Conservation (phyloP, 805 yeast species). For the Wickerhamomyces mucosus region DNA sequence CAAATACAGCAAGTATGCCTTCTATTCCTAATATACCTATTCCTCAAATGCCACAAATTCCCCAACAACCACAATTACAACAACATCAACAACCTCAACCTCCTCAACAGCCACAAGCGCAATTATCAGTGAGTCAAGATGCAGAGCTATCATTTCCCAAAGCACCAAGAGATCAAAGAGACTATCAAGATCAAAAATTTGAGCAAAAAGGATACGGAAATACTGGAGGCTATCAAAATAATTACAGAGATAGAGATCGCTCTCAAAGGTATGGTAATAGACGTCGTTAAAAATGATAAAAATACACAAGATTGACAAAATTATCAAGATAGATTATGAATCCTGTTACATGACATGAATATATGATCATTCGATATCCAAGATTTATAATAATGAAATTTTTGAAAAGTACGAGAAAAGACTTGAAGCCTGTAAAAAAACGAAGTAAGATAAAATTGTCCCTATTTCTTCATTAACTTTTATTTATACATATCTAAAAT, state of each 20-base stretch:
- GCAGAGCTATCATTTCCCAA: slow-evolving; percentile 1
- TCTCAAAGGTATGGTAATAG: too few relatives aligned
- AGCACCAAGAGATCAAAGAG: slow-evolving; percentile 8
- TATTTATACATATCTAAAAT: too few relatives aligned
- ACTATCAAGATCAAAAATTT: slow-evolving; percentile 11
- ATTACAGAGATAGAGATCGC: slow-evolving; percentile 15
- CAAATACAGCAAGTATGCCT: background rate
- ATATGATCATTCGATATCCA: background rate
- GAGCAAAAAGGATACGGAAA: slow-evolving; percentile 9
- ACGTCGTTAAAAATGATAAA: slow-evolving; percentile 8
- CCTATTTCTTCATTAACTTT: background rate
- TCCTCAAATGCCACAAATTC: slow-evolving; percentile 22
- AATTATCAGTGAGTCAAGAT: background rate
- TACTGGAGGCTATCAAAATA: background rate
- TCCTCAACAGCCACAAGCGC: slow-evolving; percentile 1
- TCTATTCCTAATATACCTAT: slow-evolving; percentile 9
- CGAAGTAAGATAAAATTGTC: too few relatives aligned
- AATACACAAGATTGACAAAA: background rate
- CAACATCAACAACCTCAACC: slow-evolving; percentile 3
- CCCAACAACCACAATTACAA: slow-evolving; percentile 8
- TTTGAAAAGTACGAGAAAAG: too few relatives aligned
- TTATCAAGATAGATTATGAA: background rate
- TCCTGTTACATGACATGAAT: background rate
- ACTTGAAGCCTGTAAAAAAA: too few relatives aligned
- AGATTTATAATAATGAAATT: background rate